phyloP scores from a whole-genome alignment of 768 basidiomycete genomes.

The Termitomyces sp. region DNA sequence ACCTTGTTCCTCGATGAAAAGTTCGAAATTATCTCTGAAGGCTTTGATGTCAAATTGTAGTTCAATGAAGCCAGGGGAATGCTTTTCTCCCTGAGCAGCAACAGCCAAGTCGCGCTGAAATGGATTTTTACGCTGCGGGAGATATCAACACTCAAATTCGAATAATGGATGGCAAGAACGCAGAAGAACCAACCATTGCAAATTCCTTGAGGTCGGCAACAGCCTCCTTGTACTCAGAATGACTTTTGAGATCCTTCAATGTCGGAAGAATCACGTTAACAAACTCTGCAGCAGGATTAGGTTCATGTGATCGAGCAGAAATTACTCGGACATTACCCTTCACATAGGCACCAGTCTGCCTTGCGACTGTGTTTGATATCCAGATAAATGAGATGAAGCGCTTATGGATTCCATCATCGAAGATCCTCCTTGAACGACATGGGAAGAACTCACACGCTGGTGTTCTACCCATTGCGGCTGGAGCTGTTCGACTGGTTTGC shows the following conservation, averaged over 20 bases:
- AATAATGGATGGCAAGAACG: no score
- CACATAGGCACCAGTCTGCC: slow-evolving; percentile 3
- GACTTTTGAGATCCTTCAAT: slow-evolving; percentile 1
- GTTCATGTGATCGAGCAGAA: neutral
- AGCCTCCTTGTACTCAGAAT: slow-evolving; percentile 2
- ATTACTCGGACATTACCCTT: neutral
- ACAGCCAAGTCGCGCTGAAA: neutral
- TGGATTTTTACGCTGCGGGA: slow-evolving; percentile 3
- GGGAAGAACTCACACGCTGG: slow-evolving; percentile 3
- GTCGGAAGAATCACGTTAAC: slow-evolving; percentile 10
- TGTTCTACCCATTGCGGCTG: slow-evolving; percentile 5
- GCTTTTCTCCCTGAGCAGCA: neutral
- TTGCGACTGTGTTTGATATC: slow-evolving; percentile 4
- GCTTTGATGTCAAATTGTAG: slow-evolving; percentile 2
- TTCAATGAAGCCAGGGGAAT: slow-evolving; percentile 5
- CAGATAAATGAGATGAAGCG: slow-evolving; percentile 6
- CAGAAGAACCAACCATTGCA: neutral
- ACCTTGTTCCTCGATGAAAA: slow-evolving; percentile 7
- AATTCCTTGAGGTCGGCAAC: slow-evolving; percentile 7
- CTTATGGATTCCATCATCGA: neutral
- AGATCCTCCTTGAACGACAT: neutral
- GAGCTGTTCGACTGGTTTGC: slow-evolving; percentile 7
- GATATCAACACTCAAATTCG: neutral
- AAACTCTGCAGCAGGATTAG: slow-evolving; percentile 2
- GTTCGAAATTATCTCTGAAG: slow-evolving; percentile 7